These are phyloP conservation scores for Ceratobasidium sp. DNA, from an alignment of 1,284 basidiomycete species.

Conservation along the genomic window DNA sequence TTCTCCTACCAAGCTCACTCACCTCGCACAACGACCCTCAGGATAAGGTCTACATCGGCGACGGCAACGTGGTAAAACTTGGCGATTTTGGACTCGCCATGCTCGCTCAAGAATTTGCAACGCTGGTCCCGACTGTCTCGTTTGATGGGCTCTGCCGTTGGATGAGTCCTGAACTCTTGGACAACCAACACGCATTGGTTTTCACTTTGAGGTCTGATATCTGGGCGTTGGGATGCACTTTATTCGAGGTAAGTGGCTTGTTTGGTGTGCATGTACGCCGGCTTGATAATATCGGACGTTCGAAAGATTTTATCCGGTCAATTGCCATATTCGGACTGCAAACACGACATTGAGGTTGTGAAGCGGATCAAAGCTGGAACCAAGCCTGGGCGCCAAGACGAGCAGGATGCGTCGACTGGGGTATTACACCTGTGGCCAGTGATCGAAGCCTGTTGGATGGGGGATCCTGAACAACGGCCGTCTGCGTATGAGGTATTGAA, in stretches of 20 bases:
- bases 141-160: slow-evolving; percentile 2
- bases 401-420: too few species aligned
- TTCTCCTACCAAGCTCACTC: neutral
- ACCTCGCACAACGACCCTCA: neutral
- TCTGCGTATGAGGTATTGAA: too few species aligned
- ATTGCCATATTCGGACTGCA: too few species aligned
- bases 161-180: slow-evolving; percentile 20
- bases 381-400: too few species aligned
- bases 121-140: neutral
- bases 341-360: too few species aligned
- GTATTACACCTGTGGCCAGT: too few species aligned
- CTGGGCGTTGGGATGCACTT: neutral
- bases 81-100: slow-evolving; percentile 10
- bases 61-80: neutral
- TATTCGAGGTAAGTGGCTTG: neutral
- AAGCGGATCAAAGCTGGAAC: too few species aligned
- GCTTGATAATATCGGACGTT: too few species aligned
- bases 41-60: neutral
- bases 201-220: neutral
- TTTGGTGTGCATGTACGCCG: too few species aligned
- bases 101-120: slow-evolving; percentile 10
- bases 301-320: too few species aligned
- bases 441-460: too few species aligned
- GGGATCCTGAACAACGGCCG: too few species aligned
- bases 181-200: neutral